Base-by-base conservation (phyloP, 495 filamentous ascomycete genomes). In the Penicillium steckii region DNA sequence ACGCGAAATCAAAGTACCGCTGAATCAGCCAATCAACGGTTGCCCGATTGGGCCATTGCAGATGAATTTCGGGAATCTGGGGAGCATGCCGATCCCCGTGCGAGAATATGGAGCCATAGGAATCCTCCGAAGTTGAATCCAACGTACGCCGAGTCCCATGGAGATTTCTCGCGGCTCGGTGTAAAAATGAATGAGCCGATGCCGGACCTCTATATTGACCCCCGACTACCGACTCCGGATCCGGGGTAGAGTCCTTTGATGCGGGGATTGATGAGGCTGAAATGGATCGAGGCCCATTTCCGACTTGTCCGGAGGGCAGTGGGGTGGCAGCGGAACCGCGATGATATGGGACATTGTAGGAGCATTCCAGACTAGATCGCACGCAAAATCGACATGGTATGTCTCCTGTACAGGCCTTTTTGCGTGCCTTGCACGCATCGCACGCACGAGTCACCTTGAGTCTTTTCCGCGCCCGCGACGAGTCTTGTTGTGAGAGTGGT, bases 1-100 rank as follows among this genome's bases (percentile, higher is more conserved):
- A 59, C 26, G 64, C 64, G 29, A 69, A 69, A 8, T 69, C 66
- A 32, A 69, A 69, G 43, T 69, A 69, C 17, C 64, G 61, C 44
- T 46, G 59, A 5, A 61, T 44, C 30, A 66, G 44, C n/a, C 26
- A 27, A 18, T 57, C 51, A 1, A 60, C 62, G 1, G 44, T 48
- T 12, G 27, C 27, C 21, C 42, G 27, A 44, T 51, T 43, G 2
- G 64, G 66, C 65, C 65, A 68, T 35, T 46, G 17, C 15, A 68
- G 53, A 12, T 60, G 50, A 2, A 45, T 30, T 22, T 51, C 35
- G 9, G 24, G 40, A n/a, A 59, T 50, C 6, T 42, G 48, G 12
- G 59, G 61, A 5, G 46, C 52, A 3, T 53, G 24, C 8, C 64
- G 61, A 46, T 67, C 64, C 0, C 64, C 64, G 35, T 55, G 57